Conservation (phyloP, 2,329 filamentous ascomycete species). For the Macrophomina tecta region DNA sequence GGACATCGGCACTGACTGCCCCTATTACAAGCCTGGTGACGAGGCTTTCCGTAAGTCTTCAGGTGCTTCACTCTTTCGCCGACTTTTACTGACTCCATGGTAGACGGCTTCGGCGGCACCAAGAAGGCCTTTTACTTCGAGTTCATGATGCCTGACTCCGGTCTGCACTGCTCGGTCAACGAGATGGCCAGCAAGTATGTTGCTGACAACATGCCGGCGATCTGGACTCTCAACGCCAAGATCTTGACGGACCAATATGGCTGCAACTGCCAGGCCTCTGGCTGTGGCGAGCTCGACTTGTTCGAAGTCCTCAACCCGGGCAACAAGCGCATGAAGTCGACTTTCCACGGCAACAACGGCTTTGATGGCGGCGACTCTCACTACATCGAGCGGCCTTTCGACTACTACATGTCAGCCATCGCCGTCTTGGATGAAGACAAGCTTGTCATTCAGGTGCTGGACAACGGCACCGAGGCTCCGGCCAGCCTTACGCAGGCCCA, state of each 20-base stretch:
- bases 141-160: conserved; percentile 72
- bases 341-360: conserved; percentile 65
- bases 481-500: conserved; percentile 13
- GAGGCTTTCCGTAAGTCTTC: conserved; percentile 27
- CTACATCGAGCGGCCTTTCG: conserved; percentile 71
- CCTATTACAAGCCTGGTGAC: conserved; percentile 27
- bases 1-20: conserved; percentile 26
- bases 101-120: conserved; percentile 73
- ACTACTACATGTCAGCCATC: conserved; percentile 66
- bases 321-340: conserved; percentile 71
- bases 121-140: conserved; percentile 77
- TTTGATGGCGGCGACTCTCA: conserved; percentile 70
- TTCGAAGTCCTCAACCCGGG: conserved; percentile 73
- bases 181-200: conserved; percentile 42
- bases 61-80: too few relatives aligned
- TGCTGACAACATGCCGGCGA: conserved; percentile 59
- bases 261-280: conserved; percentile 75
- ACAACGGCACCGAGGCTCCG: conserved; percentile 50
- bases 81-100: not conserved
- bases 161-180: conserved; percentile 51
- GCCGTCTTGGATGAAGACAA: conserved; percentile 43
- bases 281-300: conserved; percentile 78
- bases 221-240: conserved; percentile 77
- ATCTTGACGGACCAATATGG: conserved; percentile 75
- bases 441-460: conserved; percentile 54